A percentile compares a stretch with the other conserved stretches of the same genome.
Conservation (phyloP, 2,329 filamentous ascomycete genomes). For the Ramularia collo-cygni region DNA sequence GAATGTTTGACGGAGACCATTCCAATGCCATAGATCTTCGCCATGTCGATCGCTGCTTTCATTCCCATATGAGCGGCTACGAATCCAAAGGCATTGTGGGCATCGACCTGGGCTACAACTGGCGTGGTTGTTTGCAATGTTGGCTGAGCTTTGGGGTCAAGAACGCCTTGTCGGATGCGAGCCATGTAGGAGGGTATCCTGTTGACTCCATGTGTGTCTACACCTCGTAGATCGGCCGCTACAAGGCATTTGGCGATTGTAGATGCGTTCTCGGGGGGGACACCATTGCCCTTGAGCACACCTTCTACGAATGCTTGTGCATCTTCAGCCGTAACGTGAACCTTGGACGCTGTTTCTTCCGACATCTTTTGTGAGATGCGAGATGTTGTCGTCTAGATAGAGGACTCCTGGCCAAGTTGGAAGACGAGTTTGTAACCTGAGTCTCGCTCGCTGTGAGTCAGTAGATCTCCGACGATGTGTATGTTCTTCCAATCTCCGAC, state of each 20-base stretch:
- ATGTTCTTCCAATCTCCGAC: too few relatives aligned
- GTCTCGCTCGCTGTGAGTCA: too few relatives aligned
- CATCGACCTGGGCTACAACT: conserved; percentile 62
- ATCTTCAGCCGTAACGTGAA: conserved; percentile 23
- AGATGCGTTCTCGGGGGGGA: conserved; percentile 51
- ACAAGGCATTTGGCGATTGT: conserved; percentile 63
- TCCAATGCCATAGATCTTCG: conserved; percentile 60
- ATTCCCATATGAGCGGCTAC: conserved; percentile 62
- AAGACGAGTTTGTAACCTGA: too few relatives aligned
- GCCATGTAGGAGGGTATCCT: conserved; percentile 72
- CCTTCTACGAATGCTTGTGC: conserved; percentile 43
- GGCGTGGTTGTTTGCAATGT: conserved; percentile 58
- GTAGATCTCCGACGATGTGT: too few relatives aligned
- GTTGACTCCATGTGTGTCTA: conserved; percentile 74
- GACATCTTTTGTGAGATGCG: conserved; percentile 9
- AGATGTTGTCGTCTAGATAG: neutral
- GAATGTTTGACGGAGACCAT: conserved; percentile 69
- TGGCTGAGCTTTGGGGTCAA: conserved; percentile 56
- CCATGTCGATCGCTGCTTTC: conserved; percentile 60
- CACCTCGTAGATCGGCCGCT: conserved; percentile 67
- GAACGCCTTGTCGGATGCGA: conserved; percentile 62
- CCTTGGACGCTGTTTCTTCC: conserved; percentile 10
- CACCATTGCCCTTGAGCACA: conserved; percentile 56
- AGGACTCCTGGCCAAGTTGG: neutral
- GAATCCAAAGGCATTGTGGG: conserved; percentile 68